Conservation (phyloP, 1,284 basidiomycete species). For the Cryptococcus hybrid region DNA sequence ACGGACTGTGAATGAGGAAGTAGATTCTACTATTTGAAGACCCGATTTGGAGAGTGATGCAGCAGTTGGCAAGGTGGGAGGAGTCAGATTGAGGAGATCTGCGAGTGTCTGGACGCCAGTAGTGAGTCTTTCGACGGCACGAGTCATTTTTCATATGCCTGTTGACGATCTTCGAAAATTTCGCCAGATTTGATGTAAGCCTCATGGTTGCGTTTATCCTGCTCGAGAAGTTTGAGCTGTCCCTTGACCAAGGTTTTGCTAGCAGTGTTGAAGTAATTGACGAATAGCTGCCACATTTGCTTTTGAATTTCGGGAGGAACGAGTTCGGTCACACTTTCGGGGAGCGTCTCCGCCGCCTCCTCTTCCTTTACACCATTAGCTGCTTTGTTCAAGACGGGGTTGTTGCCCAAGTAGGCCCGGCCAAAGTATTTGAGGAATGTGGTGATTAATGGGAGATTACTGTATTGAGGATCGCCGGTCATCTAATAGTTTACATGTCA, state of each 20-base stretch:
- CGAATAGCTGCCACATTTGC: slow-evolving; percentile 88
- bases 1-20: slow-evolving; percentile 55
- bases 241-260: slow-evolving; percentile 88
- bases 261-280: slow-evolving; percentile 88
- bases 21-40: slow-evolving; percentile 52
- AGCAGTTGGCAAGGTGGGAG: slow-evolving; percentile 76
- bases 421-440: slow-evolving; percentile 82
- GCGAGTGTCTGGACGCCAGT: slow-evolving; percentile 84
- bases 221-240: slow-evolving; percentile 89
- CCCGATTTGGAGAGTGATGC: slow-evolving; percentile 52
- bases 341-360: slow-evolving; percentile 13
- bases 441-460: slow-evolving; percentile 77
- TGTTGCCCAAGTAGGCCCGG: slow-evolving; percentile 70
- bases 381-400: background rate
- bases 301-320: slow-evolving; percentile 80
- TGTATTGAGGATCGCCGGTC: slow-evolving; percentile 79
- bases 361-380: slow-evolving; percentile 3
- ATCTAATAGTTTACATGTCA: slow-evolving; percentile 55
- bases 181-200: slow-evolving; percentile 98
- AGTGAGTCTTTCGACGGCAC: slow-evolving; percentile 86
- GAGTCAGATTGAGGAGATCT: slow-evolving; percentile 75
- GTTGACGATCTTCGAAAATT: slow-evolving; percentile 98
- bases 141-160: slow-evolving; percentile 97
- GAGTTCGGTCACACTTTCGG: slow-evolving; percentile 64
- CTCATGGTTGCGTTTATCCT: slow-evolving; percentile 94